Evolutionary conservation across 2,329 filamentous ascomycete genomes (phyloP).

Genomic region (Xylariaceae sp.): DNA sequence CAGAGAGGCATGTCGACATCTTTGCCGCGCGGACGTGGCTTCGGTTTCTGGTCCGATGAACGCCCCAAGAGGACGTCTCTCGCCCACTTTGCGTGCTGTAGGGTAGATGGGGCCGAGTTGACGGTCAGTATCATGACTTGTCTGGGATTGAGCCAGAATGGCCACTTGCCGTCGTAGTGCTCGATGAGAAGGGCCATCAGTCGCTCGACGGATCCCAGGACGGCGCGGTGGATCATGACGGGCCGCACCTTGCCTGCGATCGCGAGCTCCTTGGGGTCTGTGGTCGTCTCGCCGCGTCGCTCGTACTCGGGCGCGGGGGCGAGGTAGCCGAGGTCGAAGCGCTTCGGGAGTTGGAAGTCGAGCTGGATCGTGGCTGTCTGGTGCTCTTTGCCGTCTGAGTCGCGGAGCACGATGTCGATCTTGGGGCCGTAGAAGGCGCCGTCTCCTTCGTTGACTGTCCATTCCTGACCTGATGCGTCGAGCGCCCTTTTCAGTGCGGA

Average conservation of each 20-base stretch:
- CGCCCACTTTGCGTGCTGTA: conserved; percentile 45
- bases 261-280: conserved; percentile 44
- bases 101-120: conserved; percentile 54
- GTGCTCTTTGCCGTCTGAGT: conserved; percentile 79
- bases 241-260: conserved; percentile 61
- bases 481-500: conserved; percentile 61
- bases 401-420: conserved; percentile 79
- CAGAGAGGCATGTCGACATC: conserved; percentile 37
- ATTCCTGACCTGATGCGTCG: conserved; percentile 60
- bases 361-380: conserved; percentile 87
- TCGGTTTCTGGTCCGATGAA: conserved; percentile 21
- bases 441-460: conserved; percentile 74
- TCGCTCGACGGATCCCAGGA: conserved; percentile 79
- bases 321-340: conserved; percentile 73
- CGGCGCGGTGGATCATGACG: conserved; percentile 80
- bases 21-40: background rate
- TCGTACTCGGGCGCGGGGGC: conserved; percentile 64
- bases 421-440: conserved; percentile 91
- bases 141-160: conserved; percentile 82
- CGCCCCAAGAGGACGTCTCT: conserved; percentile 49
- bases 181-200: conserved; percentile 84
- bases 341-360: conserved; percentile 82
- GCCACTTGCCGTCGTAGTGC: conserved; percentile 74
- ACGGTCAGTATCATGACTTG: conserved; percentile 73
- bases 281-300: conserved; percentile 46